Evolutionary conservation across 2,329 filamentous ascomycete genomes (phyloP).

Genomic region (Geosmithia morbida): DNA sequence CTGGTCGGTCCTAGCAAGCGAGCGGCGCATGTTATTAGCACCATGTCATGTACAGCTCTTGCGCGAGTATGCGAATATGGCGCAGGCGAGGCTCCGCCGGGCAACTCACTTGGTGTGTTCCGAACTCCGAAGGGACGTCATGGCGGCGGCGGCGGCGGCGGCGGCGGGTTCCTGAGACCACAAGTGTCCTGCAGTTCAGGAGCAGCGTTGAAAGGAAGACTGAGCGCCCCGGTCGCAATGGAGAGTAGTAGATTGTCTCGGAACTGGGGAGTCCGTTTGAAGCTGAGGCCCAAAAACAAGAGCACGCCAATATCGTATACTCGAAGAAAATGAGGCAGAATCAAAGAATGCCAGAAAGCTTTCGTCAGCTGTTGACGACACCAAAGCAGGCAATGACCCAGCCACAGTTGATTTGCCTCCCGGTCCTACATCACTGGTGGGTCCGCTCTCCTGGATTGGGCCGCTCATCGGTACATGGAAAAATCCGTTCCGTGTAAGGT

Average conservation of each 20-base stretch:
- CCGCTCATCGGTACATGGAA: background rate
- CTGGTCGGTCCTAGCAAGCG: conserved; percentile 42
- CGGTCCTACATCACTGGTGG: conserved; percentile 2
- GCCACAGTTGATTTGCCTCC: background rate
- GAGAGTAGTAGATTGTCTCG: background rate
- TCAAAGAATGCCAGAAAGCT: background rate
- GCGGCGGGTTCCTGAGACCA: conserved; percentile 3
- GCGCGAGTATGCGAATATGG: background rate
- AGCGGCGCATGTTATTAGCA: background rate
- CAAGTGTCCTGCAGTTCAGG: conserved; percentile 1
- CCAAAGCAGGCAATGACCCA: background rate
- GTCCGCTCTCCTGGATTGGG: background rate
- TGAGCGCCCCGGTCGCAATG: background rate
- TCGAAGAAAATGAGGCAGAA: background rate
- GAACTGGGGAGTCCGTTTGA: background rate
- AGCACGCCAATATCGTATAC: background rate
- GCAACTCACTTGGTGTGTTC: conserved; percentile 20
- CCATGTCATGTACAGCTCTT: background rate
- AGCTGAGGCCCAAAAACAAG: background rate
- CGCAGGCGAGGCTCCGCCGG: background rate
- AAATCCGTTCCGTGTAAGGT: background rate
- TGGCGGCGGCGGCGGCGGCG: conserved; percentile 5
- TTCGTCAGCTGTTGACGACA: conserved; percentile 3
- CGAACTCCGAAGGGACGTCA: conserved; percentile 16
- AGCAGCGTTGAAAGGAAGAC: conserved; percentile 2